phyloP scores from a whole-genome alignment of 2,329 filamentous ascomycete species.

The Pseudogymnoascus sp. region DNA sequence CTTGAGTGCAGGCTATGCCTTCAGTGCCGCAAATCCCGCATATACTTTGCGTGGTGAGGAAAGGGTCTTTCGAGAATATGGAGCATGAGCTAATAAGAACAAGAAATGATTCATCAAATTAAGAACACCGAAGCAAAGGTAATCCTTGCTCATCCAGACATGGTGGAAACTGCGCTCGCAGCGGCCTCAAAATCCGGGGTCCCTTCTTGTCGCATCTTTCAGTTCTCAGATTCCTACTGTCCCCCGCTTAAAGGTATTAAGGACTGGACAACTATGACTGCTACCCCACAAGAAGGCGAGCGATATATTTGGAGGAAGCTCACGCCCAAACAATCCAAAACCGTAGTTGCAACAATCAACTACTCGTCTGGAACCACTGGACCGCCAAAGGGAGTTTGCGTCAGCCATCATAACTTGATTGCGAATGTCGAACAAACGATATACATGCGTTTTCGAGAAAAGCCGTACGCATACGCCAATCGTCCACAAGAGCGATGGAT shows the following conservation, averaged over 20 bases:
- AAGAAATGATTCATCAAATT: slow-evolving; percentile 45
- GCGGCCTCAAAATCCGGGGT: slow-evolving; percentile 36
- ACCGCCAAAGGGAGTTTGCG: slow-evolving; percentile 40
- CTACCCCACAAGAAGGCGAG: slow-evolving; percentile 41
- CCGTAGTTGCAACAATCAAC: slow-evolving; percentile 37
- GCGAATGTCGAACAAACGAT: slow-evolving; percentile 44
- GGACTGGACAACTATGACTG: slow-evolving; percentile 59
- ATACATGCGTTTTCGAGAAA: slow-evolving; percentile 35
- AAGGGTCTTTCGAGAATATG: background rate
- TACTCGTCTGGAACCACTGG: slow-evolving; percentile 45
- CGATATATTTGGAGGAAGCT: slow-evolving; percentile 56
- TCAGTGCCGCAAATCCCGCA: slow-evolving; percentile 46
- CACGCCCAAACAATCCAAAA: slow-evolving; percentile 28
- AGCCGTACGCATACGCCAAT: slow-evolving; percentile 29
- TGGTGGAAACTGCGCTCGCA: slow-evolving; percentile 36
- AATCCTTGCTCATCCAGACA: slow-evolving; percentile 40
- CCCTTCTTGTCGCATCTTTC: slow-evolving; percentile 36
- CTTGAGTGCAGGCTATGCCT: slow-evolving; percentile 43
- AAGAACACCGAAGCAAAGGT: slow-evolving; percentile 41
- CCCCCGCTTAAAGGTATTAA: slow-evolving; percentile 32
- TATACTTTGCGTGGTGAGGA: slow-evolving; percentile 40
- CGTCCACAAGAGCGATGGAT: slow-evolving; percentile 41
- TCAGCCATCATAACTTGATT: slow-evolving; percentile 41
- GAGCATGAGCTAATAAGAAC: background rate
- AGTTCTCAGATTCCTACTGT: slow-evolving; percentile 38